A percentile compares a stretch with the other conserved stretches of the same genome.
Evolutionary conservation across 371 early-diverging fungal species (phyloP).

Genomic region (Phascolomyces articulosus): DNA sequence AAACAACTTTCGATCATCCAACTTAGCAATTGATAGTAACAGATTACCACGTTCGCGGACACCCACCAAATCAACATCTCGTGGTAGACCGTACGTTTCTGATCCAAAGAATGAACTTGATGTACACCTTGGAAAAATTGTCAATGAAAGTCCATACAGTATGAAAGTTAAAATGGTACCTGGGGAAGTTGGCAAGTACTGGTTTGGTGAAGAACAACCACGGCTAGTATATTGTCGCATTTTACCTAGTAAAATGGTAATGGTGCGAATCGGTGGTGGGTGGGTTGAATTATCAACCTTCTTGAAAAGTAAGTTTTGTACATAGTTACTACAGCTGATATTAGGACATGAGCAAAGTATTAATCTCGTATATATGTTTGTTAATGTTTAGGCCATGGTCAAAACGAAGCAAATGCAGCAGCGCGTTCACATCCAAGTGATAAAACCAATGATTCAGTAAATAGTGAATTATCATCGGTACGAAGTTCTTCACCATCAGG

Average conservation of each 20-base stretch:
- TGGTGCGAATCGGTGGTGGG: slow-evolving; percentile 84
- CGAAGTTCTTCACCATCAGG: slow-evolving; percentile 47
- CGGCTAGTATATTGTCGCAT: slow-evolving; percentile 66
- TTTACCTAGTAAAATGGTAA: slow-evolving; percentile 66
- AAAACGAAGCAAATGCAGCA: neutral
- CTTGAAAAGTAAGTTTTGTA: slow-evolving; percentile 52
- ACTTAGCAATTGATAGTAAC: neutral
- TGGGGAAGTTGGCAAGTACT: slow-evolving; percentile 66
- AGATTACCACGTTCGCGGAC: neutral
- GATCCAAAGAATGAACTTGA: slow-evolving; percentile 69
- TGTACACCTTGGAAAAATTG: slow-evolving; percentile 72
- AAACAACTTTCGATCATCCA: slow-evolving; percentile 1
- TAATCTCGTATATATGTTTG: slow-evolving; percentile 45
- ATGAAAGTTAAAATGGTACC: slow-evolving; percentile 56
- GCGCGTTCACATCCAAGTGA: slow-evolving; percentile 6
- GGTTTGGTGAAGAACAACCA: slow-evolving; percentile 68
- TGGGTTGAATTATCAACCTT: slow-evolving; percentile 63
- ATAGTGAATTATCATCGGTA: neutral
- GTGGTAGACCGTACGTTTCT: slow-evolving; percentile 46
- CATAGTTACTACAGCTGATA: too few species aligned
- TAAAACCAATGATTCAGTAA: neutral
- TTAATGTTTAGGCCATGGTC: neutral
- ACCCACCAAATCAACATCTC: slow-evolving; percentile 12
- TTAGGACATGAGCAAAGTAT: neutral
- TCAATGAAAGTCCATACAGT: slow-evolving; percentile 59